Conservation (phyloP, 192 early-diverging fungal species). For the Coemansia sp. region DNA sequence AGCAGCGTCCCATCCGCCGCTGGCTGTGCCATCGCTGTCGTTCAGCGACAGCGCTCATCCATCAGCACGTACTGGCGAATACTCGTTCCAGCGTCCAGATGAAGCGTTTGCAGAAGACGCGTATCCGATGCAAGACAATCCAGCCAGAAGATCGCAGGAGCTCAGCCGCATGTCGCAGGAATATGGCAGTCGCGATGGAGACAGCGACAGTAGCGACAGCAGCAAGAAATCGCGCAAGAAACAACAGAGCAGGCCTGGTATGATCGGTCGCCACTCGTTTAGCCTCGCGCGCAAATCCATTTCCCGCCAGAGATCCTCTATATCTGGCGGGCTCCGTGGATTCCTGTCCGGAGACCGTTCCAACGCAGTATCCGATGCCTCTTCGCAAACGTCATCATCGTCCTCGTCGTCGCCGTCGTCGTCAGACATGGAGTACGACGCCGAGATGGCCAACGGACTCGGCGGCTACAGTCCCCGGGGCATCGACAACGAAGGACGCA, state of each 20-base stretch:
- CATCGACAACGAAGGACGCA: conserved; percentile 30
- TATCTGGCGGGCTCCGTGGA: conserved; percentile 31
- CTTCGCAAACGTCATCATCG: conserved; percentile 9
- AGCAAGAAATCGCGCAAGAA: background rate
- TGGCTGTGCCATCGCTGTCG: conserved; percentile 21
- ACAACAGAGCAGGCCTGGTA: conserved; percentile 1
- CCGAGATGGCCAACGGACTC: conserved; percentile 2
- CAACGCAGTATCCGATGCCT: background rate
- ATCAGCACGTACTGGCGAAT: conserved; percentile 15
- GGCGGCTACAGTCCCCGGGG: conserved; percentile 16
- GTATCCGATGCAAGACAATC: conserved; percentile 51
- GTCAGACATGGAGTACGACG: conserved; percentile 20
- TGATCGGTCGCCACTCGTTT: conserved; percentile 30
- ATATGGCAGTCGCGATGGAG: background rate
- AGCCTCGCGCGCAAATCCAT: conserved; percentile 22
- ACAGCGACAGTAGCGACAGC: background rate
- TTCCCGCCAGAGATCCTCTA: conserved; percentile 31
- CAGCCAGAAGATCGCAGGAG: conserved; percentile 22
- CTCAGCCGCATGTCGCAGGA: conserved; percentile 38
- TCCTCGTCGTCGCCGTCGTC: conserved; percentile 25
- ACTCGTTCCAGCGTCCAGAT: conserved; percentile 48
- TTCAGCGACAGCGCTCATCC: conserved; percentile 12
- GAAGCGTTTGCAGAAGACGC: conserved; percentile 42
- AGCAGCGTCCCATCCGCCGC: background rate
- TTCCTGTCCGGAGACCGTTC: conserved; percentile 19